These are phyloP conservation scores for Capsicum baccatum DNA, from an alignment of 257 asterid species.

Conservation along the genomic window DNA sequence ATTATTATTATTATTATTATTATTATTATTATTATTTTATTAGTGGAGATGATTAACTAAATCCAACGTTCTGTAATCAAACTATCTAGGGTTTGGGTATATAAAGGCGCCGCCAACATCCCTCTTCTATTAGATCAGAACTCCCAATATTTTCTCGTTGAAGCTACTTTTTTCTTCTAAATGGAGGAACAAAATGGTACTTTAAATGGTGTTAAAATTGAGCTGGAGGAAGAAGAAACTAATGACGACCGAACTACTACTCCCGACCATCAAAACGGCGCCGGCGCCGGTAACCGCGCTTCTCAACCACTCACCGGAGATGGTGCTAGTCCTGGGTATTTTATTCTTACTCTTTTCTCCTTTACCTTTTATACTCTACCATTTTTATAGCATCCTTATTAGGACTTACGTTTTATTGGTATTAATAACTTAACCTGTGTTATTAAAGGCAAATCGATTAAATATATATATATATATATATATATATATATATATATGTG, in stretches of 20 bases:
- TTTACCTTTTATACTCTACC: not conserved
- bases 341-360: not conserved
- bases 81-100: conserved; percentile 20
- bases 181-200: conserved; percentile 27
- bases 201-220: conserved; percentile 10
- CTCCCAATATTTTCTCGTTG: not conserved
- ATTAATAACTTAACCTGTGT: not conserved
- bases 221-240: conserved; percentile 22
- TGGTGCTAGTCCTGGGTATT: conserved; percentile 69
- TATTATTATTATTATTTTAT: too few relatives aligned
- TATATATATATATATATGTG: too few relatives aligned
- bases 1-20: too few relatives aligned
- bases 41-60: not conserved
- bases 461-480: too few relatives aligned
- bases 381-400: not conserved
- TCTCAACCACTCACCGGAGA: conserved; percentile 51
- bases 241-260: not conserved
- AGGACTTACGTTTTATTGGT: not conserved
- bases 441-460: not conserved
- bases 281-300: conserved; percentile 33
- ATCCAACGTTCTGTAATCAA: not conserved
- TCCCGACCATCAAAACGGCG: conserved; percentile 25
- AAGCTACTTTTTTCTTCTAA: not conserved
- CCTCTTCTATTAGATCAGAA: conserved; percentile 3
- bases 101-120: conserved; percentile 20